phyloP scores from a whole-genome alignment of 495 filamentous ascomycete genomes.

The Penicillium lividum region DNA sequence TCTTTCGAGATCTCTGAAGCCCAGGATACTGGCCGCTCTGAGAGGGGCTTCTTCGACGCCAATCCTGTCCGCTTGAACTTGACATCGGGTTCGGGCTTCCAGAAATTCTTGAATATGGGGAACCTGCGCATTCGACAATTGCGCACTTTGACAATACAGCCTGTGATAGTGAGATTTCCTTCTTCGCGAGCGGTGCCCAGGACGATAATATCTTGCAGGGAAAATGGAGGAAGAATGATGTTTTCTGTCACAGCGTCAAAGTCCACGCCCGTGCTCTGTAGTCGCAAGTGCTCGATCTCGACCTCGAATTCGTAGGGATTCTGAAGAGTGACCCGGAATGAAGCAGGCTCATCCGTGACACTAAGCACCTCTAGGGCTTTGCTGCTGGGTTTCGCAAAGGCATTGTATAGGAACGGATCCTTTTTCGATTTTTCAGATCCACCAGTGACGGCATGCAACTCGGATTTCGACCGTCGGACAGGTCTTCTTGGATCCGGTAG shows the following conservation, averaged over 20 bases:
- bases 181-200: slow-evolving; percentile 63
- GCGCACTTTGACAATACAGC: slow-evolving; percentile 75
- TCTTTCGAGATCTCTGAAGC: slow-evolving; percentile 50
- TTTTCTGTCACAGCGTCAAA: slow-evolving; percentile 66
- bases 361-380: slow-evolving; percentile 63
- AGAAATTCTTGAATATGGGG: slow-evolving; percentile 75
- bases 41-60: slow-evolving; percentile 54
- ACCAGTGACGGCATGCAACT: slow-evolving; percentile 63
- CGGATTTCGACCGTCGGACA: slow-evolving; percentile 68
- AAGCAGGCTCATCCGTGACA: slow-evolving; percentile 72
- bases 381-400: slow-evolving; percentile 71
- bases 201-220: slow-evolving; percentile 75
- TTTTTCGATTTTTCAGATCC: slow-evolving; percentile 54
- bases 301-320: slow-evolving; percentile 94
- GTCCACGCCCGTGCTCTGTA: slow-evolving; percentile 69
- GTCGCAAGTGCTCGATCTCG: slow-evolving; percentile 77
- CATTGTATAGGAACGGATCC: slow-evolving; percentile 91
- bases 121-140: slow-evolving; percentile 82
- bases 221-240: slow-evolving; percentile 73
- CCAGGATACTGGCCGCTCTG: slow-evolving; percentile 57
- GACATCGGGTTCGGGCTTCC: slow-evolving; percentile 66
- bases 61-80: slow-evolving; percentile 78
- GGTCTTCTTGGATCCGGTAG: slow-evolving; percentile 56
- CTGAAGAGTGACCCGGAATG: slow-evolving; percentile 80
- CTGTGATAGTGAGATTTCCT: slow-evolving; percentile 71